Base-by-base conservation (phyloP, 2,329 filamentous ascomycete genomes). In the Neonectria magnoliae region DNA sequence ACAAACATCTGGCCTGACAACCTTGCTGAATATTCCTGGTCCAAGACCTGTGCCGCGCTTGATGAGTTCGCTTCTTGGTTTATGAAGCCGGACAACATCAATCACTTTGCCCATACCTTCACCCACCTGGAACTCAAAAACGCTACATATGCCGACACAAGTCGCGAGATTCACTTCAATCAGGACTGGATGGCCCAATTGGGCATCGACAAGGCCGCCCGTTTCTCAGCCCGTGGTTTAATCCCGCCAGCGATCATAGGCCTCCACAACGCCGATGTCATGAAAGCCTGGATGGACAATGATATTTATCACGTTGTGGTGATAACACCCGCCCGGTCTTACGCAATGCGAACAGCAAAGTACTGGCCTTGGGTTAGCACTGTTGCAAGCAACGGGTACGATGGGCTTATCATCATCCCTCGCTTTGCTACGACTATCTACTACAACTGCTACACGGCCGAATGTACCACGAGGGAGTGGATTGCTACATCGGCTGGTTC, bases 301-400 rank as follows among this genome's bases (percentile, higher is more conserved):
- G 53, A 59, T 13, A 66, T 69, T 20, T 56, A 41, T 27, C 52
- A 55, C n/a, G 67, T 68, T 14, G 67, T 69, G 67, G 67, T 8
- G 67, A 69, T 27, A 69, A 69, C 57, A 69, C 67, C 13, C 66
- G 67, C 14, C 8, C 63, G 18, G 18, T 54, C 50, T 44, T 58
- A 5, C 61, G 42, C 25, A 62, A 54, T 56, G n/a, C 41, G 16
- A 42, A 20, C 54, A 69, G 55, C 51, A 52, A 52, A 27, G n/a
- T 69, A 64, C 57, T 68, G 66, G 66, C 67, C 67, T n/a, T 38
- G 68, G 27, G 64, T 69, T 16, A 69, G 62, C n/a, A 64, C 55
- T 16, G 66, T 69, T 7, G 66, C 59, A 1, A 53, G 22, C 14
- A 69, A 69, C 18, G 67, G 67, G 3, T 69, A 69, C 25, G 58